Evolutionary conservation across 2,329 filamentous ascomycete species (phyloP).

Genomic region (Echinosphaeria canescens): DNA sequence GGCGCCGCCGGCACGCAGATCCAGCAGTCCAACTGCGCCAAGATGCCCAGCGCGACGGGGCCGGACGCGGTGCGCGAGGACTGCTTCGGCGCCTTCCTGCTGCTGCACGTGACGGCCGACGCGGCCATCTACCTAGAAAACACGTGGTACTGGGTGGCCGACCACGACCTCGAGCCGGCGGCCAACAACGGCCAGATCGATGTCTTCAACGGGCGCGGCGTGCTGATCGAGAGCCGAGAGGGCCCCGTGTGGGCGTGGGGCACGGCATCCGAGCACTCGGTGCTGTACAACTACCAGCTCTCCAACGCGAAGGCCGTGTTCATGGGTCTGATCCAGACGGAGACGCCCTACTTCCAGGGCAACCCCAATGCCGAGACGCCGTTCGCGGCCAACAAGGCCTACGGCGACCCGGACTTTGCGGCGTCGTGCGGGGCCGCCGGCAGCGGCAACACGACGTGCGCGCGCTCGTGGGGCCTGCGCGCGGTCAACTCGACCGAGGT

Average conservation of each 20-base stretch:
- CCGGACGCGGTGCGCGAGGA: constrained; percentile 37
- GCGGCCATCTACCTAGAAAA: constrained; percentile 69
- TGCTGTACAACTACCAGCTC: constrained; percentile 72
- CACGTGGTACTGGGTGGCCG: constrained; percentile 75
- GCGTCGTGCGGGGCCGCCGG: constrained; percentile 24
- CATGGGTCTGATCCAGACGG: constrained; percentile 69
- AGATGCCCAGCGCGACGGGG: constrained; percentile 41
- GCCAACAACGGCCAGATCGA: constrained; percentile 48
- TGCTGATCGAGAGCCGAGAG: constrained; percentile 58
- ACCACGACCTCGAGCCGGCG: constrained; percentile 64
- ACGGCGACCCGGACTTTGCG: constrained; percentile 47
- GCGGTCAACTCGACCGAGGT: constrained; percentile 44
- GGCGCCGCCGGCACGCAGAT: constrained; percentile 69
- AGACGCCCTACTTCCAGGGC: constrained; percentile 76
- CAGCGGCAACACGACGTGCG: constrained; percentile 22
- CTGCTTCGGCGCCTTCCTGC: constrained; percentile 55
- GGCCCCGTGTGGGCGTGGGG: constrained; percentile 65
- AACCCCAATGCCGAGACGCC: constrained; percentile 54
- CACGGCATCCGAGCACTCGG: constrained; percentile 46
- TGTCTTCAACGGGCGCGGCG: constrained; percentile 73
- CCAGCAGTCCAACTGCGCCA: constrained; percentile 58
- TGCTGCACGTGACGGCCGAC: constrained; percentile 39
- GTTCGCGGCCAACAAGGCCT: constrained; percentile 34
- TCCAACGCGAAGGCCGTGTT: constrained; percentile 58
- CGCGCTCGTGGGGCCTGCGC: constrained; percentile 59